Evolutionary conservation across 495 filamentous ascomycete genomes (phyloP), one percentile per base, ranked within the genome.

Genomic region (Hyphodiscus hymeniophilus): DNA sequence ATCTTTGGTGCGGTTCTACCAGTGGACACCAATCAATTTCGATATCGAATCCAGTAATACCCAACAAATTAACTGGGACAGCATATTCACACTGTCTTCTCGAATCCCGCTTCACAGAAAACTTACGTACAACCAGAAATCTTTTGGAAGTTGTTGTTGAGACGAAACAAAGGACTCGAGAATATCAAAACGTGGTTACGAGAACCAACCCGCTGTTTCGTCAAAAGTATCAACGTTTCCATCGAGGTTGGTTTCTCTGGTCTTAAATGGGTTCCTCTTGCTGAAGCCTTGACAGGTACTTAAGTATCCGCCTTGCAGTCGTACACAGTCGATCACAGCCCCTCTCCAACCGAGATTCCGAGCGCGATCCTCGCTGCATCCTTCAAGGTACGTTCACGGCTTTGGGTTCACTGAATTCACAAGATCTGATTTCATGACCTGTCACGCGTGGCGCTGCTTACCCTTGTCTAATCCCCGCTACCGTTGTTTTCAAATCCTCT

Each of bases 351-450:
- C 42, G 30, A 33, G 30, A 15, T 13, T 33, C 30, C 34, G 34
- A 31, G 17, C 28, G 16, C 32, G 20, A 33, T 26, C 20, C 24
- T 28, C 17, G 13, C 28, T 11, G 23, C 32, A 21, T 15, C 38
- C 10, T 21, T 47, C 45, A 33, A 50, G 54, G 50, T 57, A 57
- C 47, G 54, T 57, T 52, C 45, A 48, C 17, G 52, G 21, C 48
- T 16, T n/a, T n/a, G n/a, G 26, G 32, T 35, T 42, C 34, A 12
- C 42, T 24, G 3, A 28, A 40, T 35, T 17, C 31, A 7, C 49
- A 30, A 34, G 3, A 11, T 38, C 4, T 3, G 36, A 47, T 44
- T 48, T 42, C 17, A 36, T 18, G 44, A 51, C 24, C n/a, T 46
- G 33, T 56, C 49, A 35, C 26, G 48, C 40, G 28, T 54, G 51